Conservation (phyloP, 179 eudicot genomes). For the Corrigiola litoralis region DNA sequence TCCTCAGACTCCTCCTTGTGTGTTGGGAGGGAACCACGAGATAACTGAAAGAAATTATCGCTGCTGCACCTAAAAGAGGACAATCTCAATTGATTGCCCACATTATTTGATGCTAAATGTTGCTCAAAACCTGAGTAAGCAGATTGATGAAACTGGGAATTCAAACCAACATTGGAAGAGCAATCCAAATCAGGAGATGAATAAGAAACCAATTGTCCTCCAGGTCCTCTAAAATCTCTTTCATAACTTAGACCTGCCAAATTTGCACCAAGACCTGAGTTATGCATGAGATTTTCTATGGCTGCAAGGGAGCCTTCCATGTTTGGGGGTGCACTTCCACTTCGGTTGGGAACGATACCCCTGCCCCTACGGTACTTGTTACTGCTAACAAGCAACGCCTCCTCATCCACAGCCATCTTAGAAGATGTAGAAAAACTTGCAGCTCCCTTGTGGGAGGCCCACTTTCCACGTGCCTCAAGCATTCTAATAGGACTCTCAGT, state of each 20-base stretch:
- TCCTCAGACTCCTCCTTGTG: constrained; percentile 65
- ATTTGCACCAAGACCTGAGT: constrained; percentile 24
- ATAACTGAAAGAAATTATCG: constrained; percentile 30
- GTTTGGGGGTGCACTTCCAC: constrained; percentile 77
- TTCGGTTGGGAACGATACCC: constrained; percentile 40
- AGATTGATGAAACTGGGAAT: constrained; percentile 42
- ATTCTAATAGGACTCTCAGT: constrained; percentile 69
- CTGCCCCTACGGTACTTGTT: constrained; percentile 35
- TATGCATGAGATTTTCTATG: constrained; percentile 38
- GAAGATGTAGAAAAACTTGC: constrained; percentile 33
- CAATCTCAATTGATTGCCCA: constrained; percentile 32
- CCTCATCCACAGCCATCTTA: constrained; percentile 36
- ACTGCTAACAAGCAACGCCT: constrained; percentile 42
- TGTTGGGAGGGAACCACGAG: constrained; percentile 44
- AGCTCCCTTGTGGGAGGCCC: constrained; percentile 44
- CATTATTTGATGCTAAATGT: constrained; percentile 15
- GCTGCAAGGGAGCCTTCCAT: constrained; percentile 66
- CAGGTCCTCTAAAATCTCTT: constrained; percentile 23
- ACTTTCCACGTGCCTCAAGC: constrained; percentile 41
- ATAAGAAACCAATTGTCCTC: constrained; percentile 36
- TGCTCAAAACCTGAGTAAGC: constrained; percentile 30
- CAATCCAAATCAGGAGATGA: constrained; percentile 34
- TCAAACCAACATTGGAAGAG: constrained; percentile 30
- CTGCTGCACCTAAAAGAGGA: constrained; percentile 40
- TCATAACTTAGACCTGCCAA: constrained; percentile 26